Evolutionary conservation across 495 filamentous ascomycete species (phyloP).

Genomic region (Podospora pseudocomata): DNA sequence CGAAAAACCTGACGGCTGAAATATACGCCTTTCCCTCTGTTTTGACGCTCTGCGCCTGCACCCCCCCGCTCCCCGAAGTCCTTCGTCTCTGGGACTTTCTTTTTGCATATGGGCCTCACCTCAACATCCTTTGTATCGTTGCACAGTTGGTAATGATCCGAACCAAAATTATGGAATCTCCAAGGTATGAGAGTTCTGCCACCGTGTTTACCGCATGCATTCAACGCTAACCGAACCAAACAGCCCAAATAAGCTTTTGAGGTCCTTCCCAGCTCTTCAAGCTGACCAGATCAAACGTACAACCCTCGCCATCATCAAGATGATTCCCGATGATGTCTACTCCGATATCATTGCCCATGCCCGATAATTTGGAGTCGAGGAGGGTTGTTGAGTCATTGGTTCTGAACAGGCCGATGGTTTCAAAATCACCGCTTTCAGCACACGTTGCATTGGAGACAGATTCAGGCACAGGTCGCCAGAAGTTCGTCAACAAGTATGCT

Average conservation of each 20-base stretch:
- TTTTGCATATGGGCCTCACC: constrained; percentile 88
- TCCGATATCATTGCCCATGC: constrained; percentile 84
- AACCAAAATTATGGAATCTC: constrained; percentile 72
- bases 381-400: background rate
- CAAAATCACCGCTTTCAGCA: background rate
- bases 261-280: constrained; percentile 82
- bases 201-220: background rate
- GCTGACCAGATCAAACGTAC: constrained; percentile 76
- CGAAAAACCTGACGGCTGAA: constrained; percentile 83
- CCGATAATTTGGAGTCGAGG: constrained; percentile 43
- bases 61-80: constrained; percentile 93
- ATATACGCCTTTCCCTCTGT: constrained; percentile 98
- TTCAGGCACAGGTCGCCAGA: background rate
- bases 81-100: constrained; percentile 97
- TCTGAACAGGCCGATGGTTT: background rate
- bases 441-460: background rate
- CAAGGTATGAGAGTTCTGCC: constrained; percentile 59
- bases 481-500: background rate
- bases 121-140: constrained; percentile 96
- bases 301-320: constrained; percentile 73
- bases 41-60: constrained; percentile 90
- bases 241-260: constrained; percentile 86
- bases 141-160: constrained; percentile 89
- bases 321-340: constrained; percentile 86
- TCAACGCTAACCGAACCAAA: constrained; percentile 13